phyloP scores from a whole-genome alignment of 2,329 filamentous ascomycete species.

The Neurospora crassa region DNA sequence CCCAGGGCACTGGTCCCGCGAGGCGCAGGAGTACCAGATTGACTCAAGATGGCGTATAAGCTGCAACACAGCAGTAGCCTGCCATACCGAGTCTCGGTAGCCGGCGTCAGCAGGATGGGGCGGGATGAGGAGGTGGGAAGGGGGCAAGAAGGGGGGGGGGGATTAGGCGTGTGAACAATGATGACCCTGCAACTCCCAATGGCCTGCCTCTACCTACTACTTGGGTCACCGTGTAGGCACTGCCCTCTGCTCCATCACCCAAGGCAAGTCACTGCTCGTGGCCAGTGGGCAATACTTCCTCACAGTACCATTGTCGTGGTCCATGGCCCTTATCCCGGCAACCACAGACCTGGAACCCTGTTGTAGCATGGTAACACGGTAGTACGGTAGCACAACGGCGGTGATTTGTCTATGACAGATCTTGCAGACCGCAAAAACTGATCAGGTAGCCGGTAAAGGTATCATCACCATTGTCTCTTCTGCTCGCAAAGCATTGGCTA shows the following conservation, averaged over 20 bases:
- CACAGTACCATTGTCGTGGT: neutral
- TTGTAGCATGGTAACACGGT: neutral
- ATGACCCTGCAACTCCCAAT: neutral
- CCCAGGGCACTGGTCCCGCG: neutral
- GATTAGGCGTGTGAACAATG: neutral
- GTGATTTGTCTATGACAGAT: neutral
- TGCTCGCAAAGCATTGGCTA: neutral
- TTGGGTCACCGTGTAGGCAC: neutral
- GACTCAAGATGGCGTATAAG: conserved; percentile 18
- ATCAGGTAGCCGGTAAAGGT: neutral
- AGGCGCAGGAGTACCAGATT: conserved; percentile 19
- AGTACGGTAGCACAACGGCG: neutral
- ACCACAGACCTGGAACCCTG: conserved; percentile 7
- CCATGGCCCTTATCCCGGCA: neutral
- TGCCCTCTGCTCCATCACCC: neutral
- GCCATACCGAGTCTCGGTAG: conserved; percentile 14
- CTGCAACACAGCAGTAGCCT: conserved; percentile 14
- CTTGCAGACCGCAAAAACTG: neutral
- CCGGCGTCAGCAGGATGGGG: conserved; percentile 6
- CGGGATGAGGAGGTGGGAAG: neutral
- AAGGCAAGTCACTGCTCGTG: neutral
- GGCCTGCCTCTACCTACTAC: neutral
- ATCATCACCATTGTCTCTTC: neutral
- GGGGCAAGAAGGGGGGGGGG: neutral
- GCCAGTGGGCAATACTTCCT: neutral